Evolutionary conservation across 1,284 basidiomycete genomes (phyloP), one percentile per base, ranked within the genome.

Genomic region (Naganishia sp.): DNA sequence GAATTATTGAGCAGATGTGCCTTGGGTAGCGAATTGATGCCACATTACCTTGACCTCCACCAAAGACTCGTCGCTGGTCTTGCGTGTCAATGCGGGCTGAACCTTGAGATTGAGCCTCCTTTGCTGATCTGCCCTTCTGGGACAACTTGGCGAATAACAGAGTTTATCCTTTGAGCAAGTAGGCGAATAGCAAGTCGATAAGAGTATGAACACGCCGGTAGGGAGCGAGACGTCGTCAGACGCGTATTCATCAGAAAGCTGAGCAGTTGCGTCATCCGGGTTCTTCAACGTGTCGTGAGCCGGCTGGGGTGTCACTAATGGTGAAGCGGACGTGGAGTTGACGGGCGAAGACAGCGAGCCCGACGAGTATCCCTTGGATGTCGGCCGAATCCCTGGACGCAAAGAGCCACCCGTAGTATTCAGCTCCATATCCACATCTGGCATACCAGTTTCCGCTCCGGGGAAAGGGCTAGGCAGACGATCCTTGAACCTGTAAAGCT

Each of bases 101-200:
- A 90, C 90, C 79, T 95, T 94, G 88, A 97, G 89, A 80, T 94
- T 84, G 76, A 95, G 78, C 66, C 93, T 82, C 44, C 92, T 88
- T 78, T 97, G 94, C 79, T 98, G 94, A 79, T 99, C 95, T 68
- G 98, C 80, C 65, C 95, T 82, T 61, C 95, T 81, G 0, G 96
- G 96, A 79, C 96, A 99, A 49, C 94, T 93, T 72, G 97, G 98
- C 71, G 90, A 92, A 80, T 99, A 99, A 81, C 96, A 99, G 18
- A 98, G 81, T 69, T 86, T 86, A 75, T 97, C 94, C 64, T 90
- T 85, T 44, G 92, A 91, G 81, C 96, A 99, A 31, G 96, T 99
- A 18, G 96, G 94, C 50, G 93, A 96, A 82, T 99, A 99, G 79
- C 96, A 99, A 76, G 96, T 93, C 1, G 94, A 96, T 67, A 99